Percentiles rank a stretch among this genome's conserved stretches.
These are phyloP conservation scores for Suhomyces anneliseae DNA, from an alignment of 1,139 yeast species.

Conservation along the genomic window DNA sequence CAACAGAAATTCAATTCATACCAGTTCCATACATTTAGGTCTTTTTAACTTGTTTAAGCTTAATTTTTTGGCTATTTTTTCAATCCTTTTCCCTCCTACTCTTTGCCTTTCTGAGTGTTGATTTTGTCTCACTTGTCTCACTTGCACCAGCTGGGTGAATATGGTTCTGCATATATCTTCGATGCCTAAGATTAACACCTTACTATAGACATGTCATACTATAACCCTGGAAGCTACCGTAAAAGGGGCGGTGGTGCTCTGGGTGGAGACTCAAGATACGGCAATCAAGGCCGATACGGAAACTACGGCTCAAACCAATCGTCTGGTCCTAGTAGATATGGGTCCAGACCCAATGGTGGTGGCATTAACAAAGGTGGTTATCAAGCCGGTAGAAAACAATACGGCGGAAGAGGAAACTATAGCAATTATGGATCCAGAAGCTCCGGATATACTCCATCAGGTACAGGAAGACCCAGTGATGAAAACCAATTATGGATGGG, in stretches of 20 bases:
- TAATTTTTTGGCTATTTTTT: too few species aligned
- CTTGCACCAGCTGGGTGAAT: not conserved
- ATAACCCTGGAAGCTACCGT: conserved; percentile 11
- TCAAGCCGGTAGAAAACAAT: conserved; percentile 3
- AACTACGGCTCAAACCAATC: not conserved
- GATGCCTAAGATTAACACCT: not conserved
- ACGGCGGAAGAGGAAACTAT: conserved; percentile 2
- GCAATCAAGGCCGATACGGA: conserved; percentile 2
- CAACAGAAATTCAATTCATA: too few species aligned
- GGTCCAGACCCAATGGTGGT: conserved; percentile 2
- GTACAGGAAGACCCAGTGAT: conserved; percentile 8
- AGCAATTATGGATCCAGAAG: conserved; percentile 3
- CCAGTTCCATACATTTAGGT: too few species aligned
- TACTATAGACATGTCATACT: conserved; percentile 13
- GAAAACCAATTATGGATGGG: conserved; percentile 81
- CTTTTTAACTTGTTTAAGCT: too few species aligned
- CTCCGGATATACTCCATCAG: not conserved
- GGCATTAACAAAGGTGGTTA: conserved; percentile 4
- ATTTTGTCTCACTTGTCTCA: too few species aligned
- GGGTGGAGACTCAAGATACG: conserved; percentile 1
- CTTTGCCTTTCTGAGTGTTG: too few species aligned
- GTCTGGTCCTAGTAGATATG: conserved; percentile 1
- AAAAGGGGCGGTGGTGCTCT: conserved; percentile 6
- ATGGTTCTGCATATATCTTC: not conserved
- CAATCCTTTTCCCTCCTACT: too few species aligned